A percentile compares a stretch with the other conserved stretches of the same genome.
Conservation (phyloP, 2,329 filamentous ascomycete genomes). For the Uncinocarpus reesii region DNA sequence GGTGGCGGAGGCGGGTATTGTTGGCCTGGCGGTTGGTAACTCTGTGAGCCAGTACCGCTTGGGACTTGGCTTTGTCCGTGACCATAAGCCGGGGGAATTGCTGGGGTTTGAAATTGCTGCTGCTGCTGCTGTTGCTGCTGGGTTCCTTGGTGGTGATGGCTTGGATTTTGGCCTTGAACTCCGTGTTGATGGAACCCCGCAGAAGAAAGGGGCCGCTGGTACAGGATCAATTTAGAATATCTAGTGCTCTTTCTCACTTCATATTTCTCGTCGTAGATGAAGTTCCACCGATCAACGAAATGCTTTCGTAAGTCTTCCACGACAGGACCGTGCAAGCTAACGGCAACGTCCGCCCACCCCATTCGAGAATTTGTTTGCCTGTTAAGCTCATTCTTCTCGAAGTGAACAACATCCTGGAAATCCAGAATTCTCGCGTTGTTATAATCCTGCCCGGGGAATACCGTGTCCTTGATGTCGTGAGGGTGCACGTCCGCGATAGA, state of each 20-base stretch:
- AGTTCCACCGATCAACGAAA: conserved; percentile 92
- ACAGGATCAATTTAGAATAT: conserved; percentile 36
- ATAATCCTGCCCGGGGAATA: conserved; percentile 94
- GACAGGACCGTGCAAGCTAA: conserved; percentile 80
- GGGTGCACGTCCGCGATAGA: conserved; percentile 79
- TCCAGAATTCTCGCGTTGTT: conserved; percentile 97
- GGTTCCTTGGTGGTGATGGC: conserved; percentile 14
- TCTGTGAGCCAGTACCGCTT: neutral
- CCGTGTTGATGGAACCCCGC: conserved; percentile 12
- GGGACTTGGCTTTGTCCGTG: conserved; percentile 13
- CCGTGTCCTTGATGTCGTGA: conserved; percentile 54
- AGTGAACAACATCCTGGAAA: conserved; percentile 80
- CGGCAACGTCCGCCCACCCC: conserved; percentile 95
- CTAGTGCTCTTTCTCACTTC: conserved; percentile 43
- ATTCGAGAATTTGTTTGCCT: conserved; percentile 89
- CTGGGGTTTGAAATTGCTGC: neutral
- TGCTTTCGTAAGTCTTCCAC: conserved; percentile 94
- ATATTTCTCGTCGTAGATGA: conserved; percentile 78
- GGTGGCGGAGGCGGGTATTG: conserved; percentile 34
- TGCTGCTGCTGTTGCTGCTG: conserved; percentile 14
- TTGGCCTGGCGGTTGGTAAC: conserved; percentile 21
- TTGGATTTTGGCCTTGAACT: conserved; percentile 15
- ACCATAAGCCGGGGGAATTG: conserved; percentile 12
- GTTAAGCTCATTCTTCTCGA: conserved; percentile 84
- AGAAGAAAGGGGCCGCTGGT: conserved; percentile 26